Conservation (phyloP, 768 basidiomycete genomes). For the Lentinula detonsa region DNA sequence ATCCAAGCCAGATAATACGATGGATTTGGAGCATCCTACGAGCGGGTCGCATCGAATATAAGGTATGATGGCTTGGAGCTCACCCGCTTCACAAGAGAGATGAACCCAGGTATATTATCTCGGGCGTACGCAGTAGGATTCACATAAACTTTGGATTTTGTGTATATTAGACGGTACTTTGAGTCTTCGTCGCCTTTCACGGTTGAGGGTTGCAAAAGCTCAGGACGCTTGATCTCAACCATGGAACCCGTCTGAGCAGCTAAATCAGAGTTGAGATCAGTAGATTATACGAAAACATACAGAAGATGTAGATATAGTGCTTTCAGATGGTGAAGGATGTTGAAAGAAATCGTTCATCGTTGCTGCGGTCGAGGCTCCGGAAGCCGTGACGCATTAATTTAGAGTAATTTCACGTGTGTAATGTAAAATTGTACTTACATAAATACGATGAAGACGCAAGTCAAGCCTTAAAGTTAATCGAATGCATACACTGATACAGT, state of each 20-base stretch:
- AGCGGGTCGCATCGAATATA: slow-evolving; percentile 5
- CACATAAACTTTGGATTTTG: slow-evolving; percentile 92
- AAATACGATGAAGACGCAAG: too few species aligned
- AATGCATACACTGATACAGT: too few species aligned
- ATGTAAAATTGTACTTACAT: too few species aligned
- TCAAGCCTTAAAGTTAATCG: too few species aligned
- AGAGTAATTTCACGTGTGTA: slow-evolving; percentile 3
- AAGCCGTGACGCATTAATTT: not conserved
- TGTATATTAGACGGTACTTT: slow-evolving; percentile 74
- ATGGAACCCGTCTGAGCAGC: slow-evolving; percentile 45
- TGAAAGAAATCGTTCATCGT: slow-evolving; percentile 1
- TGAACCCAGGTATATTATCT: slow-evolving; percentile 94
- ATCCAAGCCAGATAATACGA: slow-evolving; percentile 89
- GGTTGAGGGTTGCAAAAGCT: slow-evolving; percentile 17
- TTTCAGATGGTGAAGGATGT: slow-evolving; percentile 33
- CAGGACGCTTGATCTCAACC: slow-evolving; percentile 65
- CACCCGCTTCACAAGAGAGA: slow-evolving; percentile 86
- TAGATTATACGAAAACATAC: slow-evolving; percentile 26
- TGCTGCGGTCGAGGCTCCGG: not conserved
- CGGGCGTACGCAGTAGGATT: slow-evolving; percentile 88
- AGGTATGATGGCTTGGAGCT: slow-evolving; percentile 15
- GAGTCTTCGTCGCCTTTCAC: slow-evolving; percentile 37
- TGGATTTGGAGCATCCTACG: slow-evolving; percentile 68
- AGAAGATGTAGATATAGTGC: slow-evolving; percentile 40
- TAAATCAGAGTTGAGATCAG: slow-evolving; percentile 5